Percentiles rank a stretch among this genome's conserved stretches.
Conservation (phyloP, 2,329 filamentous ascomycete genomes). For the Nothophoma quercina region DNA sequence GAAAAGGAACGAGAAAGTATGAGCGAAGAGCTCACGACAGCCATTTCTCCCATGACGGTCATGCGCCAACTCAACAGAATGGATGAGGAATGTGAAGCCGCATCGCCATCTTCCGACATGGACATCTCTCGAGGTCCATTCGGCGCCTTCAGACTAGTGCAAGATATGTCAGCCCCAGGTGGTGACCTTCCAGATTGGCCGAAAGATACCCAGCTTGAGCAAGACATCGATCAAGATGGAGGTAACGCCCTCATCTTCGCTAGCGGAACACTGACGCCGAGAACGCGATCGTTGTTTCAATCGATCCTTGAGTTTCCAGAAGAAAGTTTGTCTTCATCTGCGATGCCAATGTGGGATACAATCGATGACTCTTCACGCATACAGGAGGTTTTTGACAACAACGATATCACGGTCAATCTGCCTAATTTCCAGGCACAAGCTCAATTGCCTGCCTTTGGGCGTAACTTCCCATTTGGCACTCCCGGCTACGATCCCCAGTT, state of each 20-base stretch:
- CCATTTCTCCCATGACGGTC: conserved; percentile 37
- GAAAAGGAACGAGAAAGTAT: conserved; percentile 46
- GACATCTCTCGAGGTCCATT: conserved; percentile 21
- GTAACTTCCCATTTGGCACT: not conserved
- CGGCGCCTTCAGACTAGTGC: conserved; percentile 16
- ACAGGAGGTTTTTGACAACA: conserved; percentile 17
- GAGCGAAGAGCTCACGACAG: conserved; percentile 47
- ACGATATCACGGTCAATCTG: not conserved
- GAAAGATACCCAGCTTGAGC: not conserved
- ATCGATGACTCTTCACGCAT: conserved; percentile 2
- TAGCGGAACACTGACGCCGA: conserved; percentile 8
- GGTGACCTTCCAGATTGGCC: not conserved
- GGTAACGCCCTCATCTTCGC: not conserved
- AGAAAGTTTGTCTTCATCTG: not conserved
- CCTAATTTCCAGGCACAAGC: not conserved
- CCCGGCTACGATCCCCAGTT: not conserved
- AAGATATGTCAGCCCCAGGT: not conserved
- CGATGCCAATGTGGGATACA: not conserved
- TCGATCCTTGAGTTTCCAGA: conserved; percentile 12
- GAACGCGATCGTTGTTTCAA: conserved; percentile 14
- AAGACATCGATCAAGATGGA: not conserved
- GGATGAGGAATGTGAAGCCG: conserved; percentile 38
- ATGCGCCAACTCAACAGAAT: conserved; percentile 28
- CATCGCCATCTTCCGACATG: conserved; percentile 7
- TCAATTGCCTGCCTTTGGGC: not conserved